A percentile compares a stretch with the other conserved stretches of the same genome.
Evolutionary conservation across 805 yeast species (phyloP).

Genomic region (Candida silvicultrix): DNA sequence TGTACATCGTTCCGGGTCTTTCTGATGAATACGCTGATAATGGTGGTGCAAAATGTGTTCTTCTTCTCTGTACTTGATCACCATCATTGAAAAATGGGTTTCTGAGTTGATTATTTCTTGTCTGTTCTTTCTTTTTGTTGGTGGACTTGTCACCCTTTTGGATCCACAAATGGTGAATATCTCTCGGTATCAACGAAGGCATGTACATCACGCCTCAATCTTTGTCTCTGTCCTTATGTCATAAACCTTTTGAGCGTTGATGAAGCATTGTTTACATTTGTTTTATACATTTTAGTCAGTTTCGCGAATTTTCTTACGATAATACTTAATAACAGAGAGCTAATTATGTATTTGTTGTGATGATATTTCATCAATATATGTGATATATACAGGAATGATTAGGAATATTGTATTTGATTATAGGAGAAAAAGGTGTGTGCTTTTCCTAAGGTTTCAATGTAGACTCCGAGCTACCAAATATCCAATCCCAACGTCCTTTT

Average conservation of each 20-base stretch:
- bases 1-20: slow-evolving; percentile 26
- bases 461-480: slow-evolving; percentile 30
- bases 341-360: too few species aligned
- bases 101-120: slow-evolving; percentile 8
- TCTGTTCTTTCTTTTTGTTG: not conserved
- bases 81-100: not conserved
- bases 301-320: too few species aligned
- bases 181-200: slow-evolving; percentile 39
- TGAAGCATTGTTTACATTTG: not conserved
- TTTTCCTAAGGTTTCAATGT: not conserved
- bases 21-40: slow-evolving; percentile 48
- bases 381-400: not conserved
- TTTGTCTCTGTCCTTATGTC: not conserved
- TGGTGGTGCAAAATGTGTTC: slow-evolving; percentile 39
- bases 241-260: not conserved
- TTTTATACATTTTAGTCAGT: too few species aligned
- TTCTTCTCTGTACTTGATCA: not conserved
- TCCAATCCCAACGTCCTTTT: slow-evolving; percentile 89
- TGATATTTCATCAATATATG: not conserved
- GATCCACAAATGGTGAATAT: slow-evolving; percentile 40
- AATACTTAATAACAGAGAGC: too few species aligned
- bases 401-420: not conserved
- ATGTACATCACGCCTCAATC: slow-evolving; percentile 32
- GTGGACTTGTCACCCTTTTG: not conserved
- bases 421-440: not conserved